A percentile compares a stretch with the other conserved stretches of the same genome.
These are phyloP conservation scores for Candida manassasensis DNA, from an alignment of 805 yeast species.

Conservation along the genomic window DNA sequence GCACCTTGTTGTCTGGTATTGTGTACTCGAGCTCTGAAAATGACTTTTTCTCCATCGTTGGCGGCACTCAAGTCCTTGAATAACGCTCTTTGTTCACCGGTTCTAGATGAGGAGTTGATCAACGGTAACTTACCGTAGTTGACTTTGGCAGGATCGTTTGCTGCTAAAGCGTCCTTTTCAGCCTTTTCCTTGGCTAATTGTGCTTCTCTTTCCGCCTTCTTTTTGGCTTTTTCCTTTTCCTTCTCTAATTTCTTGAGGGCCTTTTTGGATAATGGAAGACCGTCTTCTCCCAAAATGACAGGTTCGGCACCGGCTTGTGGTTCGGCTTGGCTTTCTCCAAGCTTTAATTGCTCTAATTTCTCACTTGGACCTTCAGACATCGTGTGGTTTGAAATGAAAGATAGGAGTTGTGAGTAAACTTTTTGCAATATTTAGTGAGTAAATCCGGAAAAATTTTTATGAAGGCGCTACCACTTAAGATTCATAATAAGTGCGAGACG, in stretches of 20 bases:
- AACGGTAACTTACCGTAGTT: slow-evolving; percentile 89
- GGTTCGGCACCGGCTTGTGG: slow-evolving; percentile 18
- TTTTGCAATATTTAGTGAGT: background rate
- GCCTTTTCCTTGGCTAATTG: slow-evolving; percentile 84
- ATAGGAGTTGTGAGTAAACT: background rate
- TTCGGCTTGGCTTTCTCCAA: slow-evolving; percentile 12
- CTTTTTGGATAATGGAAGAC: slow-evolving; percentile 86
- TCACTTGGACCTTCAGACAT: slow-evolving; percentile 24
- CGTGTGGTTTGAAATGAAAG: slow-evolving; percentile 1
- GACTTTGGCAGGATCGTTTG: slow-evolving; percentile 80
- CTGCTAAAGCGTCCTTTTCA: slow-evolving; percentile 60
- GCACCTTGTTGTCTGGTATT: slow-evolving; percentile 94
- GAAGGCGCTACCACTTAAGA: background rate
- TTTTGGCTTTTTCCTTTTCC: slow-evolving; percentile 85
- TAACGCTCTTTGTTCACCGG: slow-evolving; percentile 60
- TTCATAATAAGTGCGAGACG: too few relatives aligned
- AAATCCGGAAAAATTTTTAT: slow-evolving; percentile 1
- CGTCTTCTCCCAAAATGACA: slow-evolving; percentile 57
- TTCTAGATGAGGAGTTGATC: slow-evolving; percentile 68
- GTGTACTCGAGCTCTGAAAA: slow-evolving; percentile 92
- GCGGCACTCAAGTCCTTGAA: slow-evolving; percentile 54
- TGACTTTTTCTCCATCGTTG: slow-evolving; percentile 69
- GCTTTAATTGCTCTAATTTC: slow-evolving; percentile 20
- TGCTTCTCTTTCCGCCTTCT: slow-evolving; percentile 90
- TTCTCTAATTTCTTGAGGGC: slow-evolving; percentile 93